Conservation (phyloP, 148 eudicot genomes). For the Rhododendron molle region DNA sequence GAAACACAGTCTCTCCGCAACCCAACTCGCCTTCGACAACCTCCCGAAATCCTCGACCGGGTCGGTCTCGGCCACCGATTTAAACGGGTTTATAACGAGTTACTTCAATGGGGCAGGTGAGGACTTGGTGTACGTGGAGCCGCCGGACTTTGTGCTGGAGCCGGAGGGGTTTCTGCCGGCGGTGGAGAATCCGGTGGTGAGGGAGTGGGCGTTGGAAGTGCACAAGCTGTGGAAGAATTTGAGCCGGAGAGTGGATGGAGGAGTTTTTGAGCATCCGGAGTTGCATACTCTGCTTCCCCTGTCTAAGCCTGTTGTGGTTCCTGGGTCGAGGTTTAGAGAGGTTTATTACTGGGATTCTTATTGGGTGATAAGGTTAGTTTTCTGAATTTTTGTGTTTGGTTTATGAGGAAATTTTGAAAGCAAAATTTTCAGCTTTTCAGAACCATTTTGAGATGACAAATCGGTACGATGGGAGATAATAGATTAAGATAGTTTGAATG, state of each 20-base stretch:
- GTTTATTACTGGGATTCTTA: slow-evolving; percentile 96
- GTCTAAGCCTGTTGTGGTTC: slow-evolving; percentile 56
- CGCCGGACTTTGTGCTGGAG: too few relatives aligned
- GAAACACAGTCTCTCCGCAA: slow-evolving; percentile 36
- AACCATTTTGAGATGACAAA: too few relatives aligned
- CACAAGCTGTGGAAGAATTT: slow-evolving; percentile 80
- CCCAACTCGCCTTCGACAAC: slow-evolving; percentile 3
- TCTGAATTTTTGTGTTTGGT: not conserved
- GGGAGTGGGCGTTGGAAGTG: slow-evolving; percentile 74
- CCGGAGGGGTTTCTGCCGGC: too few relatives aligned
- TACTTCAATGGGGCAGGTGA: too few relatives aligned
- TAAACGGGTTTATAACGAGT: too few relatives aligned
- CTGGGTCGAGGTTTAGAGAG: slow-evolving; percentile 85
- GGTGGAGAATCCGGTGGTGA: not conserved
- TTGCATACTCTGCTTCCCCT: slow-evolving; percentile 64
- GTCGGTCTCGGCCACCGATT: too few relatives aligned
- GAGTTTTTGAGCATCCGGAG: slow-evolving; percentile 46
- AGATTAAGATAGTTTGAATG: too few relatives aligned
- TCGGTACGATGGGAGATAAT: too few relatives aligned
- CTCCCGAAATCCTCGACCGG: too few relatives aligned
- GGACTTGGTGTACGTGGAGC: too few relatives aligned
- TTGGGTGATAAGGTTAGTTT: slow-evolving; percentile 76
- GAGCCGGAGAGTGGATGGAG: slow-evolving; percentile 56
- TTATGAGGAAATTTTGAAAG: too few relatives aligned
- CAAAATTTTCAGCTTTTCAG: too few relatives aligned